Conservation (phyloP, 331 rosid species). For the Rhamnella rubrinervis region DNA sequence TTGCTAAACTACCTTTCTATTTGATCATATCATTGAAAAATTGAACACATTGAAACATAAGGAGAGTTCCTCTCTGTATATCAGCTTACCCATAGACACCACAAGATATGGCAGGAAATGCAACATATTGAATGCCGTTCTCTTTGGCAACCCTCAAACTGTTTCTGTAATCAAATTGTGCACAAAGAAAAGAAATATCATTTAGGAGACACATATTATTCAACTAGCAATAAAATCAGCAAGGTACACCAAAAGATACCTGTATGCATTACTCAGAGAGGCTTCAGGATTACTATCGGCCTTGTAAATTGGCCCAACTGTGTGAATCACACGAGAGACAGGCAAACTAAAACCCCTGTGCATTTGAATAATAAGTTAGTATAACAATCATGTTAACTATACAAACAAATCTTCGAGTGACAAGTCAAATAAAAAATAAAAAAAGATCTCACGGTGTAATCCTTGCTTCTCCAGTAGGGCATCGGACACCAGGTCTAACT, state of each 20-base stretch:
- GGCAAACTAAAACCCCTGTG: constrained; percentile 41
- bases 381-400: not conserved
- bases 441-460: constrained; percentile 60
- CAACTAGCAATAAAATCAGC: constrained; percentile 4
- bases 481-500: constrained; percentile 68
- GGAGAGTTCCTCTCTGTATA: not conserved
- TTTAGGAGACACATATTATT: no score
- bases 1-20: no score
- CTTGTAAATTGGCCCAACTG: constrained; percentile 79
- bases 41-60: no score
- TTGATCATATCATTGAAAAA: no score
- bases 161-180: constrained; percentile 50
- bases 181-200: constrained; percentile 8
- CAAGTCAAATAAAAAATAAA: constrained; percentile 6
- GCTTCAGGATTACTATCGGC: constrained; percentile 46
- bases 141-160: constrained; percentile 72
- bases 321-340: constrained; percentile 75
- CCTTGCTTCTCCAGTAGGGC: constrained; percentile 91
- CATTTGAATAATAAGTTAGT: not conserved
- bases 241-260: constrained; percentile 37
- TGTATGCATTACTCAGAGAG: constrained; percentile 69
- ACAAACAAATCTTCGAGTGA: not conserved
- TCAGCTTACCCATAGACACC: constrained; percentile 69
- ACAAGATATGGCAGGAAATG: constrained; percentile 92
- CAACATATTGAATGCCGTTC: constrained; percentile 62